These are phyloP conservation scores for Exophiala sp. DNA, from an alignment of 2,329 filamentous ascomycete genomes.

Conservation along the genomic window DNA sequence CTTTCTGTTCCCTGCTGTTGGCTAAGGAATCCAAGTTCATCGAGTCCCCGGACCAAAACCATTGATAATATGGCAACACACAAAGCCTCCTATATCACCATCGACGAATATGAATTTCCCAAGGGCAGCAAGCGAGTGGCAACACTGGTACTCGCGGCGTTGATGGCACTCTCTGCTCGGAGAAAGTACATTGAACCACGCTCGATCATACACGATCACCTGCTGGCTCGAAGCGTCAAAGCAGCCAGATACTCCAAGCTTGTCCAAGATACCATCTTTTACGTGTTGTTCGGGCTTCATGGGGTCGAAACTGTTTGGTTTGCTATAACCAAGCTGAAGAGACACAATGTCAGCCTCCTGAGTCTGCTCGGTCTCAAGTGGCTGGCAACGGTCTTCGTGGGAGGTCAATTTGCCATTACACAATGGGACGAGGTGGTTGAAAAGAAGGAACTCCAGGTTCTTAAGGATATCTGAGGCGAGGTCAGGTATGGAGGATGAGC, in stretches of 20 bases:
- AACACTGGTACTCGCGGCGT: slow-evolving; percentile 10
- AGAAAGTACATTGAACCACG: slow-evolving; percentile 22
- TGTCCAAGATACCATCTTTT: slow-evolving; percentile 22
- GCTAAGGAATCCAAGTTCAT: too few relatives aligned
- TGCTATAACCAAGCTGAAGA: slow-evolving; percentile 15
- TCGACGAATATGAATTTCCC: slow-evolving; percentile 20
- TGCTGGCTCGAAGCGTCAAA: slow-evolving; percentile 14
- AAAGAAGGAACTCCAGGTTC: slow-evolving; percentile 19
- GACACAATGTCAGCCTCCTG: slow-evolving; percentile 18
- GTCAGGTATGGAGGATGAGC: too few relatives aligned
- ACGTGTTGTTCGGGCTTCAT: slow-evolving; percentile 17
- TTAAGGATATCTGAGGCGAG: slow-evolving; percentile 16
- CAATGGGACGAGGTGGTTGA: slow-evolving; percentile 22
- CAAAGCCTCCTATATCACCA: slow-evolving; percentile 20
- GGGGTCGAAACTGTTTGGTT: slow-evolving; percentile 13
- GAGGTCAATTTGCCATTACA: slow-evolving; percentile 8
- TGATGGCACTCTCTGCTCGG: slow-evolving; percentile 20
- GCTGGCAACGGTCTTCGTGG: slow-evolving; percentile 18
- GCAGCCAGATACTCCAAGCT: slow-evolving; percentile 12
- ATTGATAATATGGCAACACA: slow-evolving; percentile 15
- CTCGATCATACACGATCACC: slow-evolving; percentile 21
- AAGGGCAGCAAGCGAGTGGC: slow-evolving; percentile 12
- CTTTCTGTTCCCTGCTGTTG: slow-evolving; percentile 7
- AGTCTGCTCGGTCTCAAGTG: slow-evolving; percentile 21
- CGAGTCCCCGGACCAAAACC: background rate